Percentiles rank a stretch among this genome's conserved stretches.
phyloP scores from a whole-genome alignment of 371 early-diverging fungal species.

The Dichotomocladium elegans region DNA sequence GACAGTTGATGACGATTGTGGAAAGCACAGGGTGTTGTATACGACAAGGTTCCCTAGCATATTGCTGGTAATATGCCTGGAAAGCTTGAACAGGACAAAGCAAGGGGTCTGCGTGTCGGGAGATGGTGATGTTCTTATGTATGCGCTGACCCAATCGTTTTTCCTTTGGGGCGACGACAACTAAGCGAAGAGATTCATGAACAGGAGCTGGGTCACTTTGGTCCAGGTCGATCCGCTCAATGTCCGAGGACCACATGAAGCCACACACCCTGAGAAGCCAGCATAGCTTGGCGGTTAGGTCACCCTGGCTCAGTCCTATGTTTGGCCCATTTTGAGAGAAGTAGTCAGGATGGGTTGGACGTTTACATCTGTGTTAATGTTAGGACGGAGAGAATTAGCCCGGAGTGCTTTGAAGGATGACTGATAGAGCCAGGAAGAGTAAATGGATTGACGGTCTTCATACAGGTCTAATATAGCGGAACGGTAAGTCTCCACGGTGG shows the following conservation, averaged over 20 bases:
- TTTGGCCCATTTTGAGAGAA: background rate
- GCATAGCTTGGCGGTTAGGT: no score
- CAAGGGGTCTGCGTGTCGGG: constrained; percentile 3
- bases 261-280: constrained; percentile 13
- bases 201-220: constrained; percentile 6
- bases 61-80: background rate
- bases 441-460: no score
- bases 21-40: no score
- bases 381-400: constrained; percentile 4
- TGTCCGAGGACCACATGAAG: constrained; percentile 24
- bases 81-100: constrained; percentile 14
- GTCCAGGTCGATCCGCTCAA: constrained; percentile 17
- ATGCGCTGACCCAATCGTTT: no score
- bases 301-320: background rate
- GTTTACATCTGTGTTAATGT: background rate
- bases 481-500: constrained; percentile 1
- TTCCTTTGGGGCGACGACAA: constrained; percentile 12
- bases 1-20: no score
- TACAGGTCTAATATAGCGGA: constrained; percentile 5
- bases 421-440: background rate
- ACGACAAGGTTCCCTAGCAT: no score
- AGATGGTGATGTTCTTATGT: constrained; percentile 1
- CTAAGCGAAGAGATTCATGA: background rate
- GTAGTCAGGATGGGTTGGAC: background rate
- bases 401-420: constrained; percentile 4